Conservation (phyloP, 331 rosid species). For the Quercus phellos region DNA sequence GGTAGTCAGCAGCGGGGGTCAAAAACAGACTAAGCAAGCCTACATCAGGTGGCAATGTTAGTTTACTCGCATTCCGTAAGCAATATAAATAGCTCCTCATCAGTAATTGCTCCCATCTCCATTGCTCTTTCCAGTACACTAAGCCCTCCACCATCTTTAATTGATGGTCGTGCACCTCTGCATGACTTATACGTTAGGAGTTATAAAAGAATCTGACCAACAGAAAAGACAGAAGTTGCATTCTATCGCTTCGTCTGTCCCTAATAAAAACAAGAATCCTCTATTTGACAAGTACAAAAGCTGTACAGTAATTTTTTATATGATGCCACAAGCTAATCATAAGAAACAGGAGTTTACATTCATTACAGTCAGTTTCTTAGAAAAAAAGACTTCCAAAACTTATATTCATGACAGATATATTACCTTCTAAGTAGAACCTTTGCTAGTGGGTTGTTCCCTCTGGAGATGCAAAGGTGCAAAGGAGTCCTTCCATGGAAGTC, state of each 20-base stretch:
- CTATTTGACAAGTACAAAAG: neutral
- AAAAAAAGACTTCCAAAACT: neutral
- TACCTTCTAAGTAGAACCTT: conserved; percentile 88
- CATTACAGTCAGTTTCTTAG: neutral
- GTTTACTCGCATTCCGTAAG: conserved; percentile 54
- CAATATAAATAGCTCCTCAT: conserved; percentile 73
- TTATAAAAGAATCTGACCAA: neutral
- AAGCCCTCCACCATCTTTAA: conserved; percentile 76
- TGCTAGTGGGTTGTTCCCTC: conserved; percentile 61
- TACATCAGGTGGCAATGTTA: neutral
- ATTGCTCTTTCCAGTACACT: conserved; percentile 86
- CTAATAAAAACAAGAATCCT: neutral
- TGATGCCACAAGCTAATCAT: neutral
- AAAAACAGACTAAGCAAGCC: neutral
- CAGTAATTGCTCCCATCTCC: conserved; percentile 96
- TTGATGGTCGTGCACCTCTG: conserved; percentile 85
- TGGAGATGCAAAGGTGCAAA: conserved; percentile 76
- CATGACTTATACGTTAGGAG: conserved; percentile 15
- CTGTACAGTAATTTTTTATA: neutral
- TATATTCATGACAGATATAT: neutral
- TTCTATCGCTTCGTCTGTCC: neutral
- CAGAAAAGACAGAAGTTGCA: neutral
- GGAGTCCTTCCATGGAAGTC: conserved; percentile 94
- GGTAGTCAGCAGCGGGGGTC: neutral
- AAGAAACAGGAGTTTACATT: neutral